These are phyloP conservation scores for Penicillium corylophilum DNA, from an alignment of 2,329 filamentous ascomycete species.

Conservation along the genomic window DNA sequence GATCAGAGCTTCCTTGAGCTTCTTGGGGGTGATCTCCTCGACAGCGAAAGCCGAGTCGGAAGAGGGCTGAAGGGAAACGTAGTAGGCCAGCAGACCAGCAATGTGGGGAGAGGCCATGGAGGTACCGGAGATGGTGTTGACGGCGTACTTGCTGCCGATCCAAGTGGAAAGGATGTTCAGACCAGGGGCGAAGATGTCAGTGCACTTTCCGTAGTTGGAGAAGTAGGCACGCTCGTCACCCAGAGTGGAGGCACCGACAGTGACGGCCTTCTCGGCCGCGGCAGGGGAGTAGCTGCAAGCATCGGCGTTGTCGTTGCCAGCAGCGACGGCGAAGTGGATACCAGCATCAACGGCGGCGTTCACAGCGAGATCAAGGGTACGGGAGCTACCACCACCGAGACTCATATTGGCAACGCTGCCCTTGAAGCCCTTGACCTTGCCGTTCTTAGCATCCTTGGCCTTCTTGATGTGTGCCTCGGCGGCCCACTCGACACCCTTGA, in stretches of 20 bases:
- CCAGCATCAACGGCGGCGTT: slow-evolving; percentile 90
- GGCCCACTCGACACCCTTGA: slow-evolving; percentile 96
- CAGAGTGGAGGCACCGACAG: slow-evolving; percentile 91
- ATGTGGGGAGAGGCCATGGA: slow-evolving; percentile 99
- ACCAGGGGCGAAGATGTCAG: slow-evolving; percentile 97
- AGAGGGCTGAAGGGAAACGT: slow-evolving; percentile 91
- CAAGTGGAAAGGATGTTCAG: slow-evolving; percentile 97
- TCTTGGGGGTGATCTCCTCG: slow-evolving; percentile 82
- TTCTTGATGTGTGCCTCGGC: slow-evolving; percentile 75
- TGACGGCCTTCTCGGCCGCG: slow-evolving; percentile 85
- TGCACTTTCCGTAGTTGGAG: slow-evolving; percentile 99
- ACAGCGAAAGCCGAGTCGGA: slow-evolving; percentile 89
- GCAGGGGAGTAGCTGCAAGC: slow-evolving; percentile 99
- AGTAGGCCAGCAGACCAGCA: slow-evolving; percentile 93
- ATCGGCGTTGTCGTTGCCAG: slow-evolving; percentile 97
- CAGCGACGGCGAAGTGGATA: slow-evolving; percentile 96
- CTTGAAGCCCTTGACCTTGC: slow-evolving; percentile 96
- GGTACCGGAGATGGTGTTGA: slow-evolving; percentile 98
- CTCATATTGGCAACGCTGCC: slow-evolving; percentile 99
- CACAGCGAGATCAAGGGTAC: slow-evolving; percentile 84
- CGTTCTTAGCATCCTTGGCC: slow-evolving; percentile 74
- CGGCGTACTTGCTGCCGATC: slow-evolving; percentile 93
- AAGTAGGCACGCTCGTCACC: slow-evolving; percentile 98
- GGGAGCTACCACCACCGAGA: slow-evolving; percentile 94
- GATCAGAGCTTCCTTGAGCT: slow-evolving; percentile 89